Evolutionary conservation across 2,329 filamentous ascomycete species (phyloP).

Genomic region (Ophiostoma sp.): DNA sequence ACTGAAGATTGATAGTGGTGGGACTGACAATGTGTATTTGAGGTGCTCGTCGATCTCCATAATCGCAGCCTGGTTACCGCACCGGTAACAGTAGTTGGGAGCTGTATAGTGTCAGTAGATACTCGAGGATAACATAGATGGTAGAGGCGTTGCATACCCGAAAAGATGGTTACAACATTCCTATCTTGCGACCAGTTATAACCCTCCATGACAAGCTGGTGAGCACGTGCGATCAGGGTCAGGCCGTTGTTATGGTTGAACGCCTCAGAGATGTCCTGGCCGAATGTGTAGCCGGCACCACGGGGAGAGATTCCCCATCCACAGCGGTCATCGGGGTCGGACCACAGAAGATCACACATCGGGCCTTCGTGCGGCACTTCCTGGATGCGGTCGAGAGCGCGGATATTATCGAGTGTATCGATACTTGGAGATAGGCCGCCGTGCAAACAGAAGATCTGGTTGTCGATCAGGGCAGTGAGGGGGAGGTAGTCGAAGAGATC

Average conservation of each 20-base stretch:
- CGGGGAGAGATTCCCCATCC: constrained; percentile 94
- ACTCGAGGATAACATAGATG: too few relatives aligned
- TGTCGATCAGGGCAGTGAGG: constrained; percentile 94
- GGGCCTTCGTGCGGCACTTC: constrained; percentile 97
- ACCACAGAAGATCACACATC: constrained; percentile 98
- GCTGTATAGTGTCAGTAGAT: constrained; percentile 40
- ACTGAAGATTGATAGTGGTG: too few relatives aligned
- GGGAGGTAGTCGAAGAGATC: constrained; percentile 98
- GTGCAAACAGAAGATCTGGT: constrained; percentile 98
- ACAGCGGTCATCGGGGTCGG: constrained; percentile 92
- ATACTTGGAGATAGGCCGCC: constrained; percentile 94
- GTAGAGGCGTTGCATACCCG: constrained; percentile 52
- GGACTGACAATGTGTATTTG: constrained; percentile 82
- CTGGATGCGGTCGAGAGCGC: constrained; percentile 91
- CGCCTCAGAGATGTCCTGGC: constrained; percentile 94
- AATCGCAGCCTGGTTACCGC: constrained; percentile 98
- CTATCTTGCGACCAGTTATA: constrained; percentile 99
- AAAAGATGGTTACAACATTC: constrained; percentile 98
- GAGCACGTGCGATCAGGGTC: constrained; percentile 89
- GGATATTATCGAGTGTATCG: constrained; percentile 91
- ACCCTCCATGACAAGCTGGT: constrained; percentile 98
- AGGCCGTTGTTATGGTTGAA: constrained; percentile 99
- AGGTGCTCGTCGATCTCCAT: constrained; percentile 99
- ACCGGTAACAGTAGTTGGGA: constrained; percentile 96
- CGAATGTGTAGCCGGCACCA: constrained; percentile 91